phyloP scores from a whole-genome alignment of 495 filamentous ascomycete genomes.

The Lophiotrema nucula region DNA sequence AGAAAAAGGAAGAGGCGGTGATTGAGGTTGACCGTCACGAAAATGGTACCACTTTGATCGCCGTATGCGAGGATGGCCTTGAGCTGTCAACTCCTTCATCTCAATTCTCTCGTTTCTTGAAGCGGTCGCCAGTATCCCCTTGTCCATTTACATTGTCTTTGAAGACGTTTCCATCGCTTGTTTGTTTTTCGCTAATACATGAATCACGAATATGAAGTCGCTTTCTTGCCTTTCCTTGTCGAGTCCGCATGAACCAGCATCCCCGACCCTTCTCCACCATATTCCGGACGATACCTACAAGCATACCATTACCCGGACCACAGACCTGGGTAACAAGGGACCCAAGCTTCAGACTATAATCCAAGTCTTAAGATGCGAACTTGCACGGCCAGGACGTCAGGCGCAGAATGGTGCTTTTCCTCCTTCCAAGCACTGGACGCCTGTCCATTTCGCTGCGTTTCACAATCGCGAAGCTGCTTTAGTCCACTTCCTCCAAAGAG shows the following conservation, averaged over 20 bases:
- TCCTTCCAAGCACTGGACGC: conserved; percentile 20
- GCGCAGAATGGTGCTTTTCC: neutral
- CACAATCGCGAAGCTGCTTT: conserved; percentile 27
- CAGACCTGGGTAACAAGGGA: conserved; percentile 14
- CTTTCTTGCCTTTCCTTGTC: conserved; percentile 23
- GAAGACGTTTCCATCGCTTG: neutral
- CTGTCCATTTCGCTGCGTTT: conserved; percentile 19
- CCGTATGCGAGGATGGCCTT: too few relatives aligned
- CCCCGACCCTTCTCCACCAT: neutral
- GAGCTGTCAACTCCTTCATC: too few relatives aligned
- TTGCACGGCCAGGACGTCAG: conserved; percentile 4
- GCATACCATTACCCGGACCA: conserved; percentile 2
- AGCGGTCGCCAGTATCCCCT: too few relatives aligned
- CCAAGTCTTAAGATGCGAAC: conserved; percentile 24
- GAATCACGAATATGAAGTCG: conserved; percentile 12
- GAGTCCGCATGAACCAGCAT: neutral
- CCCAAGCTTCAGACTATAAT: conserved; percentile 18
- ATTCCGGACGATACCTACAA: conserved; percentile 15
- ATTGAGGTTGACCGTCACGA: neutral
- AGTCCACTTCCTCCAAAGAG: conserved; percentile 17
- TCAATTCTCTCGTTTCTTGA: too few relatives aligned
- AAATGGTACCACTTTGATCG: neutral
- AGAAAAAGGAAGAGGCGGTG: conserved; percentile 25
- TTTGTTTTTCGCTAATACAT: conserved; percentile 1
- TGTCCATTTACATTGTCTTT: neutral